Base-by-base conservation (phyloP, 2,329 filamentous ascomycete genomes). In the Huntiella abstrusa region DNA sequence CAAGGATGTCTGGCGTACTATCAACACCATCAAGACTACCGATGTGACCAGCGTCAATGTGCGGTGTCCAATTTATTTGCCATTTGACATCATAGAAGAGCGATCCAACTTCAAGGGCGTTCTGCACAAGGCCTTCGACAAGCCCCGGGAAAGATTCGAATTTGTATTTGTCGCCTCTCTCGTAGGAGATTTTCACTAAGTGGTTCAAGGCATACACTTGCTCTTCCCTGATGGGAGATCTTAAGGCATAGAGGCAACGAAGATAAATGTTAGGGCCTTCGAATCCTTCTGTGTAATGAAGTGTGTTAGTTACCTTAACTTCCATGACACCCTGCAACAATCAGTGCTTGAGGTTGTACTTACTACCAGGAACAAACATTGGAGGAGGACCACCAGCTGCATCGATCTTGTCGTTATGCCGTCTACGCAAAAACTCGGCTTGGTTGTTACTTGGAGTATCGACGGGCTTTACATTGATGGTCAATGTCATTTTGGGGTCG, bases 201-300 rank as follows among this genome's bases (percentile, higher is more conserved):
- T 96, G 88, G 55, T 93, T 85, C 8, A 96, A 67, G 0, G 86
- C 88, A 62, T 92, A 96, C n/a, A 84, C 78, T 55, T 95, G 82
- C 58, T 98, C 88, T 10, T 78, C 72, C 3, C 73, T 72, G 19
- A 93, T 75, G 2, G 76, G 75, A 11, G 85, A 94, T 51, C 83
- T 81, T 19, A 98, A 65, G 4, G 87, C 80, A 54, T 87, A 78
- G 34, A 93, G 71, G 52, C 85, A 92, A 38, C 87, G 79, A 42
- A 88, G 80, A 57, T 95, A 96, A 52, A 95, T 94, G 57, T 92
- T 91, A 2, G 83, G 83, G 1, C 83, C 83, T 51, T 82, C 77
- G 54, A 77, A 81, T 5, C 75, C 74, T 54, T 63, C 66, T 68
- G 52, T 3, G 52, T 6, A 17, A 34, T 12, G 10, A 36, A 36